A percentile compares a stretch with the other conserved stretches of the same genome.
These are phyloP conservation scores for Elsinoe fawcettii DNA, from an alignment of 2,329 filamentous ascomycete species.

Conservation along the genomic window DNA sequence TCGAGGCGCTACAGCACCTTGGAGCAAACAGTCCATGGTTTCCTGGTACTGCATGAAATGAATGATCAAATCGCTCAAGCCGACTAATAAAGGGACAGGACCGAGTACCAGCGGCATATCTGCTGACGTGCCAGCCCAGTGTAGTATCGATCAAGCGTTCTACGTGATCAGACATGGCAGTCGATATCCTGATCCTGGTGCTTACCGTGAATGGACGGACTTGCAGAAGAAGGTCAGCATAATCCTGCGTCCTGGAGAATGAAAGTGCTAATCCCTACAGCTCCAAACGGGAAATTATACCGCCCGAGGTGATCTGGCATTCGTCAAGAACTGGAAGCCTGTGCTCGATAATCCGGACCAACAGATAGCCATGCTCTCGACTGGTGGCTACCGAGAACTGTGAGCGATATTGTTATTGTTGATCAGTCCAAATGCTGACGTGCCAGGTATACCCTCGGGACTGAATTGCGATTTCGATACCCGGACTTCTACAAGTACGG, in stretches of 20 bases:
- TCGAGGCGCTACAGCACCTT: slow-evolving; percentile 25
- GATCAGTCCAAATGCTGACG: neutral
- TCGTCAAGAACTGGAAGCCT: slow-evolving; percentile 52
- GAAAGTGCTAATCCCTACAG: slow-evolving; percentile 27
- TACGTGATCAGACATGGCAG: slow-evolving; percentile 56
- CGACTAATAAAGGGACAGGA: slow-evolving; percentile 30
- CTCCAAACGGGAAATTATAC: slow-evolving; percentile 49
- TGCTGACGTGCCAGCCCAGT: slow-evolving; percentile 47
- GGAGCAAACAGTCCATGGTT: slow-evolving; percentile 37
- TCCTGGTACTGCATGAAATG: slow-evolving; percentile 3
- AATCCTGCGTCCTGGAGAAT: neutral
- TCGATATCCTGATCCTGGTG: slow-evolving; percentile 54
- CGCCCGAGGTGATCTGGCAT: slow-evolving; percentile 45
- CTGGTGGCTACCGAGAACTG: slow-evolving; percentile 56
- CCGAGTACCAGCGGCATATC: slow-evolving; percentile 51
- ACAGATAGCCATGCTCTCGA: slow-evolving; percentile 53
- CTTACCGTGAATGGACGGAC: slow-evolving; percentile 49
- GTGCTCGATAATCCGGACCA: slow-evolving; percentile 47
- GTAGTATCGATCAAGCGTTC: slow-evolving; percentile 53
- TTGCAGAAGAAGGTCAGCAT: slow-evolving; percentile 25
- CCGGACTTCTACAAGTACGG: slow-evolving; percentile 44
- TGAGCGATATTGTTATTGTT: slow-evolving; percentile 48
- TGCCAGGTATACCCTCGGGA: neutral
- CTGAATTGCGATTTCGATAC: slow-evolving; percentile 30
- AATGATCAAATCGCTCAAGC: neutral